Evolutionary conservation across 2,329 filamentous ascomycete species (phyloP), one percentile per base, ranked within the genome.

Genomic region (Fusarium nisikadoi): DNA sequence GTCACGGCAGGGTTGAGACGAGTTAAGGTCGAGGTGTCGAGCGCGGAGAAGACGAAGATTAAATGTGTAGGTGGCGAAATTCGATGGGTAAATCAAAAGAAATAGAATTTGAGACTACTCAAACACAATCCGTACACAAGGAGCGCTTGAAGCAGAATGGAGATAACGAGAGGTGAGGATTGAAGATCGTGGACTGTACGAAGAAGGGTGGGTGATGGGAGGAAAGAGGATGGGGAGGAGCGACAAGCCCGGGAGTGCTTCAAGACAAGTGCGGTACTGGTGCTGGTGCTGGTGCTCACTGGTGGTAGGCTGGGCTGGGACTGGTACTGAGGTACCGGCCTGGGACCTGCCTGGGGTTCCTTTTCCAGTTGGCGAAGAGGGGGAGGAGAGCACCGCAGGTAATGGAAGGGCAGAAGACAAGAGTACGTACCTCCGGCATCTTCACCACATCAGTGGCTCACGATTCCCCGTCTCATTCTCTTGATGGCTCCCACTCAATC

Each of bases 181-280:
- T 61, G 65, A 70, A 62, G 75, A 79, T 81, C 78, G 77, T 79
- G 77, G 78, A 78, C 70, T 72, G 77, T 71, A 77, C 76, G 77
- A 78, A 75, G 77, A 79, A 76, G 75, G 78, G 77, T 79, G 76
- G 79, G 77, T 73, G 74, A 76, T 75, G 70, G 74, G 70, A 72
- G 77, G 76, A 77, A 76, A 76, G 78, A 80, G 74, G 76, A 80
- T 76, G 77, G 79, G 80, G 79, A 82, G 77, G 80, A 80, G 79
- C 80, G 79, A 81, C 79, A 77, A 78, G 76, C 71, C 72, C 70
- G 77, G 78, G 76, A 75, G 77, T 78, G 73, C 78, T 73, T 52
- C 71, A 71, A 75, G 74, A 77, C 71, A 74, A 74, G 75, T 76
- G 75, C 64, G 76, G 76, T 77, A 75, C 76, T 72, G 73, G 54